These are phyloP conservation scores for Saccharum spontaneum DNA, from an alignment of 176 grass and related monocot species.

Conservation along the genomic window DNA sequence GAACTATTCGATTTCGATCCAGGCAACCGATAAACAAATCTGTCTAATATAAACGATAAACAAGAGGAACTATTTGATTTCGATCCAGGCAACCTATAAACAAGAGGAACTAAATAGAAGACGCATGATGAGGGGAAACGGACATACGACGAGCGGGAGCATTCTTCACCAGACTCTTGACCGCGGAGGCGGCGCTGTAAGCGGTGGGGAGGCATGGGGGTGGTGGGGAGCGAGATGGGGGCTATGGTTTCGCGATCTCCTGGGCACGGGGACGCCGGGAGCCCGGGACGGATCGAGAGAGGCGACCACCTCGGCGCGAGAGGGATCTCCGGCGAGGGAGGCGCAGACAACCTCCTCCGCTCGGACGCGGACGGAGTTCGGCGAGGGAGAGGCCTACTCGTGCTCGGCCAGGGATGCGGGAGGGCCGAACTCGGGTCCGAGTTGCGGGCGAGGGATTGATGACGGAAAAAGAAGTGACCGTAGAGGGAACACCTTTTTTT, in stretches of 20 bases:
- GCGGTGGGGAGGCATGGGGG: not conserved
- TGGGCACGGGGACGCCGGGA: not conserved
- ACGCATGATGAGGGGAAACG: not conserved
- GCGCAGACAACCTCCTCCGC: not conserved
- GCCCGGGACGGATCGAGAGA: not conserved
- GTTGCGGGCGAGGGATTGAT: too few species aligned
- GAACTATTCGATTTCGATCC: not conserved
- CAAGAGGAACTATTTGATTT: not conserved
- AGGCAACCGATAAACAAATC: too few species aligned
- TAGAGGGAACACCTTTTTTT: too few species aligned
- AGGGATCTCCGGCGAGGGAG: not conserved
- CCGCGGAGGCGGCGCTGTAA: not conserved
- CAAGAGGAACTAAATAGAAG: not conserved
- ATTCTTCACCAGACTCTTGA: not conserved
- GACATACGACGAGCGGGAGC: not conserved
- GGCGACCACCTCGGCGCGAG: not conserved
- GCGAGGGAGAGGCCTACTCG: too few species aligned
- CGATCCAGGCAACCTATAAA: not conserved
- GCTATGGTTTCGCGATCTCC: not conserved
- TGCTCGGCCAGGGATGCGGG: too few species aligned
- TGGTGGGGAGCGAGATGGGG: not conserved
- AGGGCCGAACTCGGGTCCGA: too few species aligned
- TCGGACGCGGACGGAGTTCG: too few species aligned
- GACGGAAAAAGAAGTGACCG: too few species aligned
- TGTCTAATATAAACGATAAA: too few species aligned